phyloP scores from a whole-genome alignment of 225 moss, liverwort and hornwort genomes.

The Bryum argenteum region DNA sequence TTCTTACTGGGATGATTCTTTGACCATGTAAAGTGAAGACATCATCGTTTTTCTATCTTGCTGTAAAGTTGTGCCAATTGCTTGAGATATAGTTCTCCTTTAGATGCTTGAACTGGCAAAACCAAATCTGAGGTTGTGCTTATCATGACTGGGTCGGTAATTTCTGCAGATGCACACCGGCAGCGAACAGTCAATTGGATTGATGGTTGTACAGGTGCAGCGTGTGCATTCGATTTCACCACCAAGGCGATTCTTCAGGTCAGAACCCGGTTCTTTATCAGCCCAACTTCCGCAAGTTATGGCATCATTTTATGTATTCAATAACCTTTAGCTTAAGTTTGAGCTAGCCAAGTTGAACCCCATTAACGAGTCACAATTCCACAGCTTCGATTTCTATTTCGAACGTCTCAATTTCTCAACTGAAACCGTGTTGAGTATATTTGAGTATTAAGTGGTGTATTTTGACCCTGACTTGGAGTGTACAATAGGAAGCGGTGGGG shows the following conservation, averaged over 20 bases:
- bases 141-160: slow-evolving; percentile 1
- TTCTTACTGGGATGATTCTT: neutral
- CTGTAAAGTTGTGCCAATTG: neutral
- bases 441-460: neutral
- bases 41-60: neutral
- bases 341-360: no score
- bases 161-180: slow-evolving; percentile 65
- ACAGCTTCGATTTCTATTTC: no score
- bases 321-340: no score
- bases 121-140: neutral
- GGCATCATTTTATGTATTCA: neutral
- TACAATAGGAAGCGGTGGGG: slow-evolving; percentile 77
- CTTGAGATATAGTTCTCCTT: neutral
- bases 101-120: slow-evolving; percentile 1
- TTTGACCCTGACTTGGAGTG: slow-evolving; percentile 3
- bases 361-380: neutral
- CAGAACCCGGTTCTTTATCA: neutral
- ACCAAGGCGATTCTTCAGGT: slow-evolving; percentile 98
- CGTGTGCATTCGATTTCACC: slow-evolving; percentile 94
- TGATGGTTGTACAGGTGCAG: slow-evolving; percentile 75
- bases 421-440: neutral
- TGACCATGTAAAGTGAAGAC: neutral
- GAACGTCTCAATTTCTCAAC: neutral
- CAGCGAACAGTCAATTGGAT: slow-evolving; percentile 90
- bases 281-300: neutral